Conservation (phyloP, 116 monocot species). For the Dioscorea cayenensis region DNA sequence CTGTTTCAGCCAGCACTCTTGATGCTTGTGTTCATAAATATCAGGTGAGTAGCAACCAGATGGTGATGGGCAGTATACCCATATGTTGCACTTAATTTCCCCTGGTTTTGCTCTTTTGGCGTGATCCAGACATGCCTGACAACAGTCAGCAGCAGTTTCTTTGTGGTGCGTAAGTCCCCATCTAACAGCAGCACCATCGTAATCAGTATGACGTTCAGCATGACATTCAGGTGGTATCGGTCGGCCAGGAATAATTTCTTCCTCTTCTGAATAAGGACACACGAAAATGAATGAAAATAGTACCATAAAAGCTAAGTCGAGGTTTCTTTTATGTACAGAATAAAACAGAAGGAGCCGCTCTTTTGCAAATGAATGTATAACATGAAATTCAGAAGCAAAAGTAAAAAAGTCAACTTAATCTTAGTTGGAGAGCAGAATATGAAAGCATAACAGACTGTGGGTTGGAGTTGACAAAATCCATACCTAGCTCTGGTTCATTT, state of each 20-base stretch:
- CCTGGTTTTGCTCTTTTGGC: slow-evolving; percentile 65
- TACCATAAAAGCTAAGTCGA: background rate
- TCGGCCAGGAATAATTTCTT: slow-evolving; percentile 71
- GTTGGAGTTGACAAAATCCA: background rate
- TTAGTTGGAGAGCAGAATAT: background rate
- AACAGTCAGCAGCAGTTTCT: slow-evolving; percentile 93
- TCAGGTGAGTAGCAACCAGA: slow-evolving; percentile 89
- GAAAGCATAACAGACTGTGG: background rate
- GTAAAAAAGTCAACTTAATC: background rate
- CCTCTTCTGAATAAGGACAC: slow-evolving; percentile 16
- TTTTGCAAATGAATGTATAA: background rate
- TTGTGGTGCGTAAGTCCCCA: slow-evolving; percentile 93
- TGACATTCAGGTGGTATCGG: slow-evolving; percentile 71
- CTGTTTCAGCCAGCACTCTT: slow-evolving; percentile 98
- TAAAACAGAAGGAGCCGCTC: background rate
- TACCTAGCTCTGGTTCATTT: slow-evolving; percentile 61
- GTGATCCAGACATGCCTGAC: slow-evolving; percentile 93
- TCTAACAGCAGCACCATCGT: slow-evolving; percentile 77
- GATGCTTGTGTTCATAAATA: slow-evolving; percentile 91
- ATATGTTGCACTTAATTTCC: slow-evolving; percentile 88
- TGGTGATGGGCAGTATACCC: slow-evolving; percentile 96
- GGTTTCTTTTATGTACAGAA: background rate
- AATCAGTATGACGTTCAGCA: slow-evolving; percentile 85
- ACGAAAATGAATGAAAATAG: background rate
- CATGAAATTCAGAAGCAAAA: background rate